Evolutionary conservation across 352 stramenopile genomes (phyloP).

Genomic region (Phytophthora nicotianae): DNA sequence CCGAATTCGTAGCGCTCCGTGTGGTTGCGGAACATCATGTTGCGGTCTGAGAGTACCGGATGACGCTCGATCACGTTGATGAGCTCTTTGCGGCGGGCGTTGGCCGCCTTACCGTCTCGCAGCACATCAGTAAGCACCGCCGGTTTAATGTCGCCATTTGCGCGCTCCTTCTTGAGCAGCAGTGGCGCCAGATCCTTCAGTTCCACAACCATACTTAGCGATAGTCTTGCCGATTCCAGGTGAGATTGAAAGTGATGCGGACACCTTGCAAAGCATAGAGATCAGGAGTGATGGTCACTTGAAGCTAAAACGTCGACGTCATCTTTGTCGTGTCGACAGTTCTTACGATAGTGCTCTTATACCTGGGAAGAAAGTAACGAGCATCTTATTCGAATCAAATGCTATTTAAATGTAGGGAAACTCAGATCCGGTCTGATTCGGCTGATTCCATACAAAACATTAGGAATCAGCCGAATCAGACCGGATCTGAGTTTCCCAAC

Average conservation of each 20-base stretch:
- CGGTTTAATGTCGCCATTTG: slow-evolving; percentile 29
- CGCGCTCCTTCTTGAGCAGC: slow-evolving; percentile 31
- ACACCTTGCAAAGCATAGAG: background rate
- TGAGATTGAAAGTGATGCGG: slow-evolving; percentile 1
- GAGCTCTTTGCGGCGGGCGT: slow-evolving; percentile 27
- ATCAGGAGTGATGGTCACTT: slow-evolving; percentile 4
- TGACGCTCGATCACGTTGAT: slow-evolving; percentile 28
- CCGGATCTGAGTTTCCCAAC: no score
- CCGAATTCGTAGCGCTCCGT: slow-evolving; percentile 35
- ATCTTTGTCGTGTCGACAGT: background rate
- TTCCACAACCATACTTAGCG: slow-evolving; percentile 9
- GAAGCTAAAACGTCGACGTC: background rate
- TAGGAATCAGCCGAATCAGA: no score
- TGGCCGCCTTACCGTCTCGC: slow-evolving; percentile 17
- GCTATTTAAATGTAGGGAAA: no score
- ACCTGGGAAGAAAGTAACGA: no score
- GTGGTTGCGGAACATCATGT: slow-evolving; percentile 40
- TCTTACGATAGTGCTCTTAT: no score
- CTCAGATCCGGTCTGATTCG: no score
- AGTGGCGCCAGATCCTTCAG: slow-evolving; percentile 36
- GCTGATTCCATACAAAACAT: no score
- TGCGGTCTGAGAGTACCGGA: slow-evolving; percentile 32
- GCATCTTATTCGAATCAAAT: no score
- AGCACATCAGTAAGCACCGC: slow-evolving; percentile 22
- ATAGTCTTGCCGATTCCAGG: background rate